Evolutionary conservation across 805 yeast genomes (phyloP), one percentile per base, ranked within the genome.

Genomic region (Cyberlindnera maclurae): DNA sequence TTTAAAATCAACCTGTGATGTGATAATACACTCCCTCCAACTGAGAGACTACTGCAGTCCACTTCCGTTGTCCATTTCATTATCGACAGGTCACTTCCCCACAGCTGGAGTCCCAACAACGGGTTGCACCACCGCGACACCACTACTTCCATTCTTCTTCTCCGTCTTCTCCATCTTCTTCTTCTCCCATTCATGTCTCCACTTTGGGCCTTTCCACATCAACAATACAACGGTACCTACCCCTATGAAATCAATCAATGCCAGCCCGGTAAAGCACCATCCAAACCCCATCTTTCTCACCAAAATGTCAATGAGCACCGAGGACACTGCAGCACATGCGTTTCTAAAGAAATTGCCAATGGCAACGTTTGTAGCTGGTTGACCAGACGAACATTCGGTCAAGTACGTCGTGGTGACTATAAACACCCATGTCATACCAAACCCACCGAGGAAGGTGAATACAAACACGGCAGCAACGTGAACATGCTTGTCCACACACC

Each of bases 361-460:
- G 1, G 81, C 77, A 17, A 75, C 75, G 37, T 68, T 63, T 0
- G 75, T 64, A 1, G 79, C 75, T 1, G 78, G 71, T 45, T 70
- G 73, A 2, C 64, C 67, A 4, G 68, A 59, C 11, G 71, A 59
- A 29, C 73, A 60, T 43, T 75, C 80, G 1, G 77, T 67, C 35
- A 74, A 50, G 49, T 74, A 75, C 0, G 80, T 71, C 42, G 75
- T 73, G 4, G 70, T 70, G 0, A 73, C 66, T 15, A 71, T 70
- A 42, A 73, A 71, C 24, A 72, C 70, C 71, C 77, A 74, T 0
- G 79, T 70, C 63, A 73, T 64, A 1, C 79, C 79, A 47, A 71
- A 70, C 0, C 77, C 77, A 24, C 61, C 59, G 5, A 73, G 49
- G 42, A 70, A 72, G 0, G 71, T 54, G 42, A 69, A 68, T 4